phyloP scores from a whole-genome alignment of 2,329 filamentous ascomycete species.

The Exophiala mesophila region DNA sequence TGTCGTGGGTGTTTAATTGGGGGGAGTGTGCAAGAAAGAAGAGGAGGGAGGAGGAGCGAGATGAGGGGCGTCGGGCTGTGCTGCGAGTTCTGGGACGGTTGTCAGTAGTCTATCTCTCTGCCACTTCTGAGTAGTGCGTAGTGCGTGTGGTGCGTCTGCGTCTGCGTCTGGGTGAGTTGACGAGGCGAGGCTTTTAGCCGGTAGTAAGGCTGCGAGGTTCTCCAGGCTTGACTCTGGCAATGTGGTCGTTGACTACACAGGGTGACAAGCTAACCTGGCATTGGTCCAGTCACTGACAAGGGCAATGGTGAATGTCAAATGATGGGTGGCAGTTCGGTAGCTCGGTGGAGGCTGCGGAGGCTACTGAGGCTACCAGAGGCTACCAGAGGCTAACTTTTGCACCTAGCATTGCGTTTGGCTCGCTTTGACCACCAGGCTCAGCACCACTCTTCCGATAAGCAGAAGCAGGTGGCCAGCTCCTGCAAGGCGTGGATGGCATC shows the following conservation, averaged over 20 bases:
- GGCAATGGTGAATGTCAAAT: background rate
- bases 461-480: no score
- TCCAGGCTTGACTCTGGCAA: background rate
- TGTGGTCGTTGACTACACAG: background rate
- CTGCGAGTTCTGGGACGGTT: background rate
- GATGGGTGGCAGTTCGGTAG: no score
- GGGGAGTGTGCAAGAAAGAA: background rate
- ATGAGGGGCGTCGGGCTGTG: background rate
- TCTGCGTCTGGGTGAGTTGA: no score
- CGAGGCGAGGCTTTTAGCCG: slow-evolving; percentile 25
- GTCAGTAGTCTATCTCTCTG: no score
- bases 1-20: background rate
- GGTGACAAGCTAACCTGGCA: background rate
- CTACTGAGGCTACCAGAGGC: no score
- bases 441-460: background rate
- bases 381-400: background rate
- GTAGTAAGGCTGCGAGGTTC: slow-evolving; percentile 22
- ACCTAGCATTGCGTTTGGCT: background rate
- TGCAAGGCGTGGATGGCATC: no score
- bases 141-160: no score
- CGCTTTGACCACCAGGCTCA: background rate
- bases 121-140: background rate
- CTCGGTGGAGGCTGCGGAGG: no score
- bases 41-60: background rate
- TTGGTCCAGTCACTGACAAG: background rate